Base-by-base conservation (phyloP, 768 basidiomycete genomes). In the Tubosaeta sp. region DNA sequence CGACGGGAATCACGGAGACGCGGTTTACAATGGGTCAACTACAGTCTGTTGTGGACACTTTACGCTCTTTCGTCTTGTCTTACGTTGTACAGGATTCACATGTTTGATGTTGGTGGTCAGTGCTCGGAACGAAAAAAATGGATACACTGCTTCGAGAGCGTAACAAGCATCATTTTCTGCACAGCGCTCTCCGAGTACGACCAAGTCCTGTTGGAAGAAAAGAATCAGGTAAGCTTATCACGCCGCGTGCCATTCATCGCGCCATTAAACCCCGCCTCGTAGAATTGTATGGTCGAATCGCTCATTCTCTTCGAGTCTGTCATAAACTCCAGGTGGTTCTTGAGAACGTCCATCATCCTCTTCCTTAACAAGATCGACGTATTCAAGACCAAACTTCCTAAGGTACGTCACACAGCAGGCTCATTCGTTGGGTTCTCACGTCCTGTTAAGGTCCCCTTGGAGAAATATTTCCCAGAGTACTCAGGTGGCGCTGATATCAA, bases 401-500 rank as follows among this genome's bases (percentile, higher is more conserved):
- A 84, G 70, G 70, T 60, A 7, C 2, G 46, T 43, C 12, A 16
- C n/a, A 31, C 27, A 9, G 9, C 10, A n/a, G n/a, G 17, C n/a
- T 5, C 27, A 1, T 10, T 11, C 9, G 4, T n/a, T 16, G 1
- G 32, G 17, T 29, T 9, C 48, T 62, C 19, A 43, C 27, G 5
- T 6, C 1, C 7, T 1, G 12, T 14, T 60, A 86, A n/a, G 84
- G 80, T 87, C 0, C 86, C 87, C 4, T 69, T 91, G n/a, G 86
- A 88, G 55, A 73, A 74, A 39, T 87, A 86, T 66, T 94, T 93
- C 68, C 83, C 90, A 5, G 92, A 94, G 63, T 95, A 95, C 67
- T 88, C 88, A 1, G 91, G 91, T 31, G 91, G 91, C 5, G 70
- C 84, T 4, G 90, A 95, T 62, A 89, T 95, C 68, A 94, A 92